Evolutionary conservation across 163 green algal genomes (phyloP), one percentile per base, ranked within the genome.

Genomic region (Chloromonas sp.): DNA sequence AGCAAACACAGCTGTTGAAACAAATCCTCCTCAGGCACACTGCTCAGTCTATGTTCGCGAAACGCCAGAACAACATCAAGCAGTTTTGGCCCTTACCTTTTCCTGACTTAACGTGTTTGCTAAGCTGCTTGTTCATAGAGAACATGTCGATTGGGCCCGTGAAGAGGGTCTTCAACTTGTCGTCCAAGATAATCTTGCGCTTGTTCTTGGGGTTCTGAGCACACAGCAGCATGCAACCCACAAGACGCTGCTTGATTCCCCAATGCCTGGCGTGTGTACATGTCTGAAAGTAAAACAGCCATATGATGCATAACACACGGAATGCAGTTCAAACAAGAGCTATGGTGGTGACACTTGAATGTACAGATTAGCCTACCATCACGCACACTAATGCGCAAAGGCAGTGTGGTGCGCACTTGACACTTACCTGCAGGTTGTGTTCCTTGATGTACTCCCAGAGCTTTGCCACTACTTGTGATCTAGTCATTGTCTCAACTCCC

Each of bases 401-500:
- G 36, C 36, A 36, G 36, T 36, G 36, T 36, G 66, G 66, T 76
- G 66, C 66, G 8, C 66, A 80, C 8, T 80, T 13, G 11, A 80
- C 14, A 36, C 71, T 14, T 66, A 89, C 87, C 87, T 93, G 91
- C 87, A 95, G 84, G 85, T 93, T 86, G 84, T 95, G 87, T 1
- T 70, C 90, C 84, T 92, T 95, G 84, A 95, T 93, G 87, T 95
- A 92, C 1, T 87, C 89, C 91, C 91, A 94, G n/a, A 94, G 87
- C 14, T 79, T 79, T 82, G 93, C 93, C 2, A 94, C 89, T 8
- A 89, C 87, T 77, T 93, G 84, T 0, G 89, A 81, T 0, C 91
- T 82, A 0, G 88, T 61, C 87, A 94, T 87, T 2, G 15, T 87
- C 85, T 94, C 91, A 14, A 79, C 86, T 1, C 91, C 92, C 1